These are phyloP conservation scores for Shiraia sp. DNA, from an alignment of 2,329 filamentous ascomycete species.

Conservation along the genomic window DNA sequence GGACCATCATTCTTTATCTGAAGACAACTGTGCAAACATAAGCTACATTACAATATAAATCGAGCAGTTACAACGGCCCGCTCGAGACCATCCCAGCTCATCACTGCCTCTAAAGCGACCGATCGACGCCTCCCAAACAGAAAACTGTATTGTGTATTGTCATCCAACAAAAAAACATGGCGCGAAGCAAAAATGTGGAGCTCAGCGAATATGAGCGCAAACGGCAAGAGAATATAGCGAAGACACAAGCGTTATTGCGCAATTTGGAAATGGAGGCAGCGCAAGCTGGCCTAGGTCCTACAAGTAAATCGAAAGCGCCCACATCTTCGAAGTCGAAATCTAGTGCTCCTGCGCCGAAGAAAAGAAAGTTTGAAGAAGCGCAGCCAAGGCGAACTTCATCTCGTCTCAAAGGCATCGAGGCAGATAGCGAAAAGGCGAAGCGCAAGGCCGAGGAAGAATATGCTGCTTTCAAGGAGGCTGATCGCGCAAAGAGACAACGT, in stretches of 20 bases:
- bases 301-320: constrained; percentile 54
- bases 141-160: neutral
- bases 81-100: neutral
- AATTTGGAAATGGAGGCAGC: constrained; percentile 71
- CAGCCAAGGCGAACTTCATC: constrained; percentile 64
- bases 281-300: constrained; percentile 69
- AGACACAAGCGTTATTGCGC: constrained; percentile 80
- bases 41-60: too few species aligned
- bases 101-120: neutral
- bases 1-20: too few species aligned
- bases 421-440: constrained; percentile 69
- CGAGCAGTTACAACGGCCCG: too few species aligned
- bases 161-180: constrained; percentile 26
- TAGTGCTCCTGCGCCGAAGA: constrained; percentile 47
- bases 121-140: neutral
- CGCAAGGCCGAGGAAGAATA: constrained; percentile 70
- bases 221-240: constrained; percentile 82
- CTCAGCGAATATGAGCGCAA: constrained; percentile 87
- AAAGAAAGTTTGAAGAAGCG: constrained; percentile 63
- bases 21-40: too few species aligned
- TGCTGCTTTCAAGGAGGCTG: constrained; percentile 59
- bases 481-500: constrained; percentile 65
- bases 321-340: constrained; percentile 51
- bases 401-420: constrained; percentile 64
- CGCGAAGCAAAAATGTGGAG: constrained; percentile 51